These are phyloP conservation scores for Paramecium bursaria DNA, from an alignment of 73 alveolate species.

Conservation along the genomic window DNA sequence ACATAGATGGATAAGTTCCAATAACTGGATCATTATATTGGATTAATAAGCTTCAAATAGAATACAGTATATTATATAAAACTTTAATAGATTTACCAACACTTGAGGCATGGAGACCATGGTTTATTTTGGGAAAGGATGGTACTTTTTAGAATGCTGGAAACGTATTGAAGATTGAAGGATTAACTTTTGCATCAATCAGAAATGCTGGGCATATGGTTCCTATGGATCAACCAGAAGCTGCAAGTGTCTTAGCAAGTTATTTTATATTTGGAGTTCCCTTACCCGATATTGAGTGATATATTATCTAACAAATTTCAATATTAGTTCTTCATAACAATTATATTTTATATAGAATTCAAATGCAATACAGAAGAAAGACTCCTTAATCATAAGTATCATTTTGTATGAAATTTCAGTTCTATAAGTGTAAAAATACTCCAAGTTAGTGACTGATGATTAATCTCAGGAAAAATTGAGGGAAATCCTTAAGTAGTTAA, in stretches of 20 bases:
- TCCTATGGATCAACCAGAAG: slow-evolving; percentile 89
- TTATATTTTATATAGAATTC: no score
- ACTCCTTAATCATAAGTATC: no score
- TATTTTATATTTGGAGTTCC: slow-evolving; percentile 70
- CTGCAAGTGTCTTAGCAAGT: slow-evolving; percentile 78
- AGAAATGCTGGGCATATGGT: slow-evolving; percentile 97
- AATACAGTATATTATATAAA: neutral
- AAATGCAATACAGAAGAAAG: no score
- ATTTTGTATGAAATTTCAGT: no score
- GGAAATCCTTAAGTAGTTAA: no score
- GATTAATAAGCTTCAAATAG: slow-evolving; percentile 21
- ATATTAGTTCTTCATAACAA: no score
- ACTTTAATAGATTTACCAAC: slow-evolving; percentile 30
- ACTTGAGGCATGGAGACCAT: slow-evolving; percentile 38
- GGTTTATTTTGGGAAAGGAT: slow-evolving; percentile 24
- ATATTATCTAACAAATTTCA: no score
- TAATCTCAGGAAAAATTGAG: no score
- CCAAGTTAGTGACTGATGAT: no score
- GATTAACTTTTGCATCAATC: slow-evolving; percentile 79
- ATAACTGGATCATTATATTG: slow-evolving; percentile 57
- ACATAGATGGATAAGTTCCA: slow-evolving; percentile 33
- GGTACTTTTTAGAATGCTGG: slow-evolving; percentile 61
- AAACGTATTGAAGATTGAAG: slow-evolving; percentile 53
- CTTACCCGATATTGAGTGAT: slow-evolving; percentile 25
- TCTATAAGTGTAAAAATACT: no score